A percentile compares a stretch with the other conserved stretches of the same genome.
Conservation (phyloP, 1,139 yeast genomes). For the Yamadazyma kanchanaburiensis region DNA sequence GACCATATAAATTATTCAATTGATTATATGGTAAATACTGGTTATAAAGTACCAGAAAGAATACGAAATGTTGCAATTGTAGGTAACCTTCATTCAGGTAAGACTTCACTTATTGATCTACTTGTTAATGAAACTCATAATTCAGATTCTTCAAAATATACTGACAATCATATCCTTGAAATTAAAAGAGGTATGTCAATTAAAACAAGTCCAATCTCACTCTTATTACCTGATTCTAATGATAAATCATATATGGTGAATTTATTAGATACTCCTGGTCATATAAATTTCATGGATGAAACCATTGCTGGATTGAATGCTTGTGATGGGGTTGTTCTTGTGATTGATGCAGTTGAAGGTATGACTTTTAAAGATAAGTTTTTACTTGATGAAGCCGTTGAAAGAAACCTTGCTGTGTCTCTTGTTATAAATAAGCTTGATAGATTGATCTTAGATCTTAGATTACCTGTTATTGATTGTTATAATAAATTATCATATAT, state of each 20-base stretch:
- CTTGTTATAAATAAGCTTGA: slow-evolving; percentile 83
- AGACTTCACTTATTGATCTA: slow-evolving; percentile 74
- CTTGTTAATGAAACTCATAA: slow-evolving; percentile 63
- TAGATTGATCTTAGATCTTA: slow-evolving; percentile 71
- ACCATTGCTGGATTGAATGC: slow-evolving; percentile 53
- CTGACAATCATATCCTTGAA: slow-evolving; percentile 72
- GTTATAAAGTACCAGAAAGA: slow-evolving; percentile 54
- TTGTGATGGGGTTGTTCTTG: slow-evolving; percentile 65
- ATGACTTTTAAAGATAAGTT: slow-evolving; percentile 51
- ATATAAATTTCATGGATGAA: slow-evolving; percentile 79
- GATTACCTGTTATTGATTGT: slow-evolving; percentile 71
- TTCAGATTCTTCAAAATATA: slow-evolving; percentile 37
- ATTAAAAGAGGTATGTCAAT: slow-evolving; percentile 67
- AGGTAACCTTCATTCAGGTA: slow-evolving; percentile 88
- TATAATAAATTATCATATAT: slow-evolving; percentile 62
- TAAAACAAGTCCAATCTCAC: slow-evolving; percentile 58
- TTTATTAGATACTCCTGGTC: slow-evolving; percentile 89
- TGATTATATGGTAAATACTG: slow-evolving; percentile 52
- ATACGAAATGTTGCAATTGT: slow-evolving; percentile 75
- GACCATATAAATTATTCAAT: slow-evolving; percentile 45
- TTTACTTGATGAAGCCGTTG: slow-evolving; percentile 47
- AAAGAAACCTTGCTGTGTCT: slow-evolving; percentile 47
- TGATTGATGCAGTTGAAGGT: slow-evolving; percentile 88
- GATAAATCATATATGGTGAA: slow-evolving; percentile 60
- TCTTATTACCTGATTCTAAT: slow-evolving; percentile 54